phyloP scores from a whole-genome alignment of 768 basidiomycete species.

The Suillus americanus region DNA sequence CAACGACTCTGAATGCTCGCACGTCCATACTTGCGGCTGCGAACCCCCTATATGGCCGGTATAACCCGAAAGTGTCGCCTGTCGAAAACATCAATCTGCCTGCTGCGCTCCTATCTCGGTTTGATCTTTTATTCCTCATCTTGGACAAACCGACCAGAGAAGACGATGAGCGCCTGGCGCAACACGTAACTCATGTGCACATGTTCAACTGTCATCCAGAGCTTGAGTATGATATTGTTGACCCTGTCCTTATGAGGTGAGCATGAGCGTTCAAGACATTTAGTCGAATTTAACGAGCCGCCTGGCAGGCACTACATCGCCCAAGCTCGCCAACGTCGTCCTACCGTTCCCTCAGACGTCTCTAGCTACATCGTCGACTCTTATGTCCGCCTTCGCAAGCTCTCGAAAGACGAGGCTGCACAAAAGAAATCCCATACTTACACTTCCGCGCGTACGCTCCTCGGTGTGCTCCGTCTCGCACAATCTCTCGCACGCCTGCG shows the following conservation, averaged over 20 bases:
- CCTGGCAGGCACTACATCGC: constrained; percentile 88
- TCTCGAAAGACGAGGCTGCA: constrained; percentile 87
- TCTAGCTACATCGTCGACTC: constrained; percentile 93
- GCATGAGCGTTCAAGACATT: constrained; percentile 13
- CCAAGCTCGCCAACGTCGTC: constrained; percentile 81
- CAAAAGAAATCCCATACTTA: constrained; percentile 90
- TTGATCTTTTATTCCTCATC: constrained; percentile 95
- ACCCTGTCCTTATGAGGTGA: constrained; percentile 87
- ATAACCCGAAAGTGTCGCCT: constrained; percentile 96
- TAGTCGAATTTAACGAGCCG: constrained; percentile 9
- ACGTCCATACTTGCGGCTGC: constrained; percentile 98
- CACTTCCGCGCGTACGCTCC: constrained; percentile 93
- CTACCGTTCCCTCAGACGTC: constrained; percentile 84
- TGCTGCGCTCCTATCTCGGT: constrained; percentile 92
- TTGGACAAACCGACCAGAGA: constrained; percentile 94
- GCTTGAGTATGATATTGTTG: constrained; percentile 79
- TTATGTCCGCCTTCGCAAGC: constrained; percentile 92
- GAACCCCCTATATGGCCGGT: constrained; percentile 96
- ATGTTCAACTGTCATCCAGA: constrained; percentile 93
- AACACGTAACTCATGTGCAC: constrained; percentile 97
- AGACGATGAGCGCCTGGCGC: constrained; percentile 93
- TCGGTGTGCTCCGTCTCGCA: constrained; percentile 90
- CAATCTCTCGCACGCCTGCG: constrained; percentile 94
- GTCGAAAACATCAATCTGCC: constrained; percentile 99
- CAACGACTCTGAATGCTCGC: constrained; percentile 95